These are phyloP conservation scores for Fraxinus angustifolia DNA, from an alignment of 305 asterid genomes.

Conservation along the genomic window DNA sequence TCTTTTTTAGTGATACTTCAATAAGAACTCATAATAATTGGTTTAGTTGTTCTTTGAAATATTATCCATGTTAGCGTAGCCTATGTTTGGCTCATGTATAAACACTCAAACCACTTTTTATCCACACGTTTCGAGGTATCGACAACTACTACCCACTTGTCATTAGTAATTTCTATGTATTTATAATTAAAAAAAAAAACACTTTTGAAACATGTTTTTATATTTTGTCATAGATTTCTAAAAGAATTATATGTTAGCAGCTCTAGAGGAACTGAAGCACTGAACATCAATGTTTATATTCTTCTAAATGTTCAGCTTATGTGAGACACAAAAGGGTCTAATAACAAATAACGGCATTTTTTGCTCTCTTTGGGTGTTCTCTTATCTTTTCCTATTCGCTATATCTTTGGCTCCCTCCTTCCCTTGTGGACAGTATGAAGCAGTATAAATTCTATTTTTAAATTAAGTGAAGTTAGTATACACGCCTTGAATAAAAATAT, in stretches of 20 bases:
- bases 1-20: background rate
- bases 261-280: background rate
- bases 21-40: background rate
- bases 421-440: background rate
- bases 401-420: background rate
- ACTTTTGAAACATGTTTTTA: background rate
- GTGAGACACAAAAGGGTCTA: background rate
- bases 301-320: background rate
- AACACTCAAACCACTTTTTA: background rate
- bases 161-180: background rate
- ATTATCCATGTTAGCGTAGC: background rate
- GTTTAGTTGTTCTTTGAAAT: background rate
- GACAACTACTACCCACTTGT: background rate
- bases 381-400: background rate
- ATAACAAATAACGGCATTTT: background rate
- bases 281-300: background rate
- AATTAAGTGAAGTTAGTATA: background rate
- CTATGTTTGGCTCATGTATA: background rate
- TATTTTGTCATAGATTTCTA: background rate
- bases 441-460: background rate
- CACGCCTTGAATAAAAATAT: background rate
- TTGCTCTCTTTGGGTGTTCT: background rate
- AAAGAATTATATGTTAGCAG: background rate
- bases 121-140: background rate
- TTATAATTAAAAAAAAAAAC: background rate